A percentile compares a stretch with the other conserved stretches of the same genome.
Evolutionary conservation across 2,329 filamentous ascomycete genomes (phyloP).

Genomic region (Colletotrichum noveboracense): DNA sequence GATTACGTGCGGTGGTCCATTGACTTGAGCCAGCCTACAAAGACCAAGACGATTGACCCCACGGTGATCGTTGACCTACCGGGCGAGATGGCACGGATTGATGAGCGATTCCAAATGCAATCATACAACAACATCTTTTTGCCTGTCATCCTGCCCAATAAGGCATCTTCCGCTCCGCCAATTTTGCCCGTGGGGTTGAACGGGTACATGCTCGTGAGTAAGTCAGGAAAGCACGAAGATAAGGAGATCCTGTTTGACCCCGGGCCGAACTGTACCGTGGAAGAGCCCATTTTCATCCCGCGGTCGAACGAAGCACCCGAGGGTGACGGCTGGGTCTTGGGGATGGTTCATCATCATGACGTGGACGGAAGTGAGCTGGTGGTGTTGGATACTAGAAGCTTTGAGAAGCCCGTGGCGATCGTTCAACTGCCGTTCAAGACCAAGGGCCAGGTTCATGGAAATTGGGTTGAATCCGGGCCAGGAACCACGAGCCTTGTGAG

Average conservation of each 20-base stretch:
- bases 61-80: constrained; percentile 39
- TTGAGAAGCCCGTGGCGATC: constrained; percentile 40
- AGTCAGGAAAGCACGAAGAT: background rate
- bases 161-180: background rate
- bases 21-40: constrained; percentile 33
- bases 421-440: constrained; percentile 40
- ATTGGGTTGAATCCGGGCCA: constrained; percentile 29
- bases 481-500: background rate
- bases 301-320: constrained; percentile 35
- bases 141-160: constrained; percentile 37
- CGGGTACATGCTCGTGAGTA: background rate
- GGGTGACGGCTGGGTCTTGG: constrained; percentile 47
- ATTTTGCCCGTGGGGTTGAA: constrained; percentile 37
- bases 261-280: constrained; percentile 34
- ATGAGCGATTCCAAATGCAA: constrained; percentile 45
- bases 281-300: constrained; percentile 50
- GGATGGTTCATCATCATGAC: constrained; percentile 28
- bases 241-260: background rate
- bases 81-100: constrained; percentile 47
- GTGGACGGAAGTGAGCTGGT: background rate
- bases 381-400: constrained; percentile 42
- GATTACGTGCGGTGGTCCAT: constrained; percentile 46
- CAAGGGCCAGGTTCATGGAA: constrained; percentile 34
- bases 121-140: constrained; percentile 44
- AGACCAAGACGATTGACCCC: constrained; percentile 30